Evolutionary conservation across 192 early-diverging fungal genomes (phyloP).

Genomic region (Coemansia sp.): DNA sequence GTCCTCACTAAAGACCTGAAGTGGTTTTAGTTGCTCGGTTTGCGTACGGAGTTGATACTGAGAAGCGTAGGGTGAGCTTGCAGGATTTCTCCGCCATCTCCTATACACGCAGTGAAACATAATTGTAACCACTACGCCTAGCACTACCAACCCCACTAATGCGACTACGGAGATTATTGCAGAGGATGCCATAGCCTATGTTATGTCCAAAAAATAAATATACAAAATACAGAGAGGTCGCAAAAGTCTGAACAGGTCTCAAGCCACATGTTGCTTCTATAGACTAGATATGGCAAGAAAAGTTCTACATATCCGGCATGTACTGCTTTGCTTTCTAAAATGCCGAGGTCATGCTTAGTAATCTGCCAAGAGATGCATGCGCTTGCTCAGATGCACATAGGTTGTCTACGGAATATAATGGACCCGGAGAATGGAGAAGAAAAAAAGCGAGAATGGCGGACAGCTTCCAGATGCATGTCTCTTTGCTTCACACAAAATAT

Average conservation of each 20-base stretch:
- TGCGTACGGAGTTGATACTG: constrained; percentile 11
- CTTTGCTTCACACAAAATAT: background rate
- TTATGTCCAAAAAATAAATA: background rate
- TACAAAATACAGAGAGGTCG: background rate
- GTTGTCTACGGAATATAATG: background rate
- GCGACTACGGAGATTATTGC: background rate
- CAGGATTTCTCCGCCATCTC: background rate
- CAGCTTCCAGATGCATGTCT: background rate
- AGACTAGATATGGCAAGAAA: background rate
- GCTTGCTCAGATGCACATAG: background rate
- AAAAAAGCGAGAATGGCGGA: background rate
- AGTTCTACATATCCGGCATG: background rate
- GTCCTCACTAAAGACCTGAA: constrained; percentile 11
- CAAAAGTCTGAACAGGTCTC: background rate
- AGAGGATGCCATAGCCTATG: constrained; percentile 5
- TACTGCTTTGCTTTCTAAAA: background rate
- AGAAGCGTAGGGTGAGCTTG: background rate
- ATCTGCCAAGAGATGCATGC: background rate
- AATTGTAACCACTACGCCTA: constrained; percentile 2
- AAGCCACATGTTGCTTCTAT: background rate
- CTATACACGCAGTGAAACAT: constrained; percentile 10
- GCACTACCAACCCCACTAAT: constrained; percentile 6
- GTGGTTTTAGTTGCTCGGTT: constrained; percentile 5
- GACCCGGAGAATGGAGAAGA: background rate
- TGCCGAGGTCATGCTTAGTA: background rate